phyloP scores from a whole-genome alignment of 768 basidiomycete genomes.

The Collybia sordida region DNA sequence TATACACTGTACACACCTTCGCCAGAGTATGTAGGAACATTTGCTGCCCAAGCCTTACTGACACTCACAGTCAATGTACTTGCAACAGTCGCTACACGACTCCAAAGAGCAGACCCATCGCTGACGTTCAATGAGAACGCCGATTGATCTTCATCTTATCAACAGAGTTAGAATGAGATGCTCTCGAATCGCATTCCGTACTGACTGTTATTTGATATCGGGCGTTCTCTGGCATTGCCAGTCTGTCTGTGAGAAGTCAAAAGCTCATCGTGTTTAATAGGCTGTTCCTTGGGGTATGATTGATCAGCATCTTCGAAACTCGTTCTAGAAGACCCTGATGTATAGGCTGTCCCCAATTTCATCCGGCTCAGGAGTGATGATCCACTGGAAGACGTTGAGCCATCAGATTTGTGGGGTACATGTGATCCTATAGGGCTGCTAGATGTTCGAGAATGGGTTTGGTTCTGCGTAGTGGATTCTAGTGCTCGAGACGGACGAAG shows the following conservation, averaged over 20 bases:
- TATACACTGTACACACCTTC: constrained; percentile 37
- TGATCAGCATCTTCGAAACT: constrained; percentile 41
- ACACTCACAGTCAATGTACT: constrained; percentile 55
- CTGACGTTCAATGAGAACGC: constrained; percentile 12
- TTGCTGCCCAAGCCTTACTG: constrained; percentile 54
- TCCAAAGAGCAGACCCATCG: constrained; percentile 53
- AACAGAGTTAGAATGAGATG: neutral
- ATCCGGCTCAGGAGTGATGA: constrained; percentile 39
- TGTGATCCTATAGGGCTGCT: neutral
- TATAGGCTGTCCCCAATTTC: constrained; percentile 26
- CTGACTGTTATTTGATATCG: no score
- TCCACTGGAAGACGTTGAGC: constrained; percentile 8
- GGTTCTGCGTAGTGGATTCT: no score
- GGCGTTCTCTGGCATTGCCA: no score
- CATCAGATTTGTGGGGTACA: constrained; percentile 4
- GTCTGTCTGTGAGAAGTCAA: no score
- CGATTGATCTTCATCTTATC: neutral
- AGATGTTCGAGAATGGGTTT: constrained; percentile 1
- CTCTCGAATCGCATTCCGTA: no score
- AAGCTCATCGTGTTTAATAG: no score
- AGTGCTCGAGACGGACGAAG: neutral
- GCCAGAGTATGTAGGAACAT: constrained; percentile 36
- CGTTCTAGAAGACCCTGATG: constrained; percentile 35
- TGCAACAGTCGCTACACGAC: constrained; percentile 52
- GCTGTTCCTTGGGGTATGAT: no score